A percentile compares a stretch with the other conserved stretches of the same genome.
Evolutionary conservation across 106 monocot species (phyloP).

Genomic region (Triglochin maritima): DNA sequence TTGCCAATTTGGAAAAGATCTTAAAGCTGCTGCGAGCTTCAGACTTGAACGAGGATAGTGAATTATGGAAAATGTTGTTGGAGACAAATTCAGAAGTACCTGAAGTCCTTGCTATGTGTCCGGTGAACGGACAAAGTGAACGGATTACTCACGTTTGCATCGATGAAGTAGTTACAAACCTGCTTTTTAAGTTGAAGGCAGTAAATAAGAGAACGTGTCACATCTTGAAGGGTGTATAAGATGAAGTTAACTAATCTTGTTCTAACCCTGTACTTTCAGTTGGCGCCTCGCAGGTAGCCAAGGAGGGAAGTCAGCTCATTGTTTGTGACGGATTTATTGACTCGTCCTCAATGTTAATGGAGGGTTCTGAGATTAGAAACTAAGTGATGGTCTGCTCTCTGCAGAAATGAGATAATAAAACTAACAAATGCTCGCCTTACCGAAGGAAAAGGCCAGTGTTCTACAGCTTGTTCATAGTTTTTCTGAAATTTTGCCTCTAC

Average conservation of each 20-base stretch:
- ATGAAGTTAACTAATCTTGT: background rate
- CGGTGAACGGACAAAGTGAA: constrained; percentile 1
- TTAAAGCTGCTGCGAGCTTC: constrained; percentile 39
- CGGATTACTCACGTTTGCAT: background rate
- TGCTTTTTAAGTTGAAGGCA: background rate
- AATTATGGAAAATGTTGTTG: constrained; percentile 40
- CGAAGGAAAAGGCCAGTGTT: too few relatives aligned
- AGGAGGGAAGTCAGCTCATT: too few relatives aligned
- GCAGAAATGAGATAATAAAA: too few relatives aligned
- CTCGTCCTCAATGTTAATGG: too few relatives aligned
- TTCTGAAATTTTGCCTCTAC: too few relatives aligned
- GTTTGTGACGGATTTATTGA: too few relatives aligned
- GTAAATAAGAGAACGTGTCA: constrained; percentile 5
- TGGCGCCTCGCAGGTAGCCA: too few relatives aligned
- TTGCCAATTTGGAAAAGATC: constrained; percentile 48
- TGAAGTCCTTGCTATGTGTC: background rate
- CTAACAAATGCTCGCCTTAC: too few relatives aligned
- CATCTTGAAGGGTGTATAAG: background rate
- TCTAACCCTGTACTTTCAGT: background rate
- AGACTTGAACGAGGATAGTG: constrained; percentile 41
- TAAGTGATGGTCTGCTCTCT: too few relatives aligned
- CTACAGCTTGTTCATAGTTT: too few relatives aligned
- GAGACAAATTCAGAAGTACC: constrained; percentile 1
- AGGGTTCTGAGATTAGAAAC: too few relatives aligned
- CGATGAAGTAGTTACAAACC: background rate